These are phyloP conservation scores for Fusarium armeniacum DNA, from an alignment of 2,329 filamentous ascomycete genomes.

Conservation along the genomic window DNA sequence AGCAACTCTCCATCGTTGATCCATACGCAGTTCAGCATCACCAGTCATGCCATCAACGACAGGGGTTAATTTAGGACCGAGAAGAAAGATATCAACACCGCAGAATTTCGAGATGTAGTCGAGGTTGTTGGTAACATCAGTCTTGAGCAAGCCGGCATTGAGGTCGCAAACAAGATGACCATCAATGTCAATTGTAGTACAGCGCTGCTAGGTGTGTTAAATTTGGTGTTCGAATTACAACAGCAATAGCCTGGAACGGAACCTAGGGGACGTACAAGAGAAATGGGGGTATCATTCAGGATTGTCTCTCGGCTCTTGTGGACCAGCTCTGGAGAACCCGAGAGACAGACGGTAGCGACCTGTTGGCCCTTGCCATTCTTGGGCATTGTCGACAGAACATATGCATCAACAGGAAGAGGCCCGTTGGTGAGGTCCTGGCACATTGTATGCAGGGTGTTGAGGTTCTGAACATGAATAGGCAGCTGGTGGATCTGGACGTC, in stretches of 20 bases:
- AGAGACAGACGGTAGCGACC: slow-evolving; percentile 91
- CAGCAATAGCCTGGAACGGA: not conserved
- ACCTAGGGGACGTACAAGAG: slow-evolving; percentile 76
- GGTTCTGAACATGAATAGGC: slow-evolving; percentile 90
- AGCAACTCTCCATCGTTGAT: slow-evolving; percentile 90
- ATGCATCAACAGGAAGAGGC: slow-evolving; percentile 81
- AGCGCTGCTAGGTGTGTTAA: slow-evolving; percentile 72
- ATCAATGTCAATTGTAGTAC: slow-evolving; percentile 93
- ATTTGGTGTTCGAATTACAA: not conserved
- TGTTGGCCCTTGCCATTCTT: slow-evolving; percentile 76
- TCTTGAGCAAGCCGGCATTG: slow-evolving; percentile 75
- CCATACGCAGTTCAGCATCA: slow-evolving; percentile 84
- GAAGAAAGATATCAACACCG: slow-evolving; percentile 95
- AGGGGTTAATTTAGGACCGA: slow-evolving; percentile 88
- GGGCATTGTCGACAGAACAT: slow-evolving; percentile 85
- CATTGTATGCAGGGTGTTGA: slow-evolving; percentile 81
- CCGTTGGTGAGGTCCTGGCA: slow-evolving; percentile 85
- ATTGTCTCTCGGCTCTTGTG: slow-evolving; percentile 91
- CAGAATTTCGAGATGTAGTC: slow-evolving; percentile 90
- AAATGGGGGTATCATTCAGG: slow-evolving; percentile 90
- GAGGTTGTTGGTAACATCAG: slow-evolving; percentile 84
- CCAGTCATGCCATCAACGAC: slow-evolving; percentile 82
- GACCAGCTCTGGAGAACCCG: slow-evolving; percentile 87
- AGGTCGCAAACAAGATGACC: slow-evolving; percentile 88
- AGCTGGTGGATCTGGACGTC: slow-evolving; percentile 88